Percentiles rank a stretch among this genome's conserved stretches.
Evolutionary conservation across 2,329 filamentous ascomycete genomes (phyloP).

Genomic region (Sarocladiaceae sp.): DNA sequence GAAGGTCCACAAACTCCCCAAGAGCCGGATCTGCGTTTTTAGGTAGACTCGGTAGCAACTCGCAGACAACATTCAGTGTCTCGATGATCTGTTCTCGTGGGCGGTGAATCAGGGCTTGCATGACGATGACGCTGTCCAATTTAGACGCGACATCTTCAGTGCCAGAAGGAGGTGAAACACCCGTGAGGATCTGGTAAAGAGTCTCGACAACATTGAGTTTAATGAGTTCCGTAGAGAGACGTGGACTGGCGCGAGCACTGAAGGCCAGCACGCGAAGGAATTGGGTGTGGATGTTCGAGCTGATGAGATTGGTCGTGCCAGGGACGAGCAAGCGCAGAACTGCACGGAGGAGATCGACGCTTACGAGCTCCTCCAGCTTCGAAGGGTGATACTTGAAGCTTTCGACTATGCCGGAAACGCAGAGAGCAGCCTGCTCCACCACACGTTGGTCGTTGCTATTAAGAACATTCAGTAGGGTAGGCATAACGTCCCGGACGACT

Average conservation of each 20-base stretch:
- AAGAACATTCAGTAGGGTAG: slow-evolving; percentile 83
- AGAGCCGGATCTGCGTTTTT: slow-evolving; percentile 39
- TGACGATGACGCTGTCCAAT: slow-evolving; percentile 93
- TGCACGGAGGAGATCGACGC: slow-evolving; percentile 76
- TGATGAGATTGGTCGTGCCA: slow-evolving; percentile 91
- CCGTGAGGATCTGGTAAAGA: slow-evolving; percentile 92
- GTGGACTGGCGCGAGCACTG: slow-evolving; percentile 81
- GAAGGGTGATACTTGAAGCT: slow-evolving; percentile 86
- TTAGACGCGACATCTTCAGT: slow-evolving; percentile 74
- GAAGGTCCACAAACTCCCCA: slow-evolving; percentile 39
- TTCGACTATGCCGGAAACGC: slow-evolving; percentile 91
- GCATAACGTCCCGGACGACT: slow-evolving; percentile 93
- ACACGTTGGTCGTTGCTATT: slow-evolving; percentile 92
- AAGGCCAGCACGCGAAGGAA: slow-evolving; percentile 90
- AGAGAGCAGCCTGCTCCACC: slow-evolving; percentile 92
- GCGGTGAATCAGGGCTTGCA: slow-evolving; percentile 95
- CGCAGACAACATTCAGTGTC: slow-evolving; percentile 94
- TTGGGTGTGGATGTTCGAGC: slow-evolving; percentile 90
- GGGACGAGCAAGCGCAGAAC: slow-evolving; percentile 83
- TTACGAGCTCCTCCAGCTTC: slow-evolving; percentile 89
- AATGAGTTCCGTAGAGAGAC: slow-evolving; percentile 80
- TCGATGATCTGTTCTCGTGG: slow-evolving; percentile 95
- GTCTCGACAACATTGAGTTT: slow-evolving; percentile 98
- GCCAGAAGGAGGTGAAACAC: slow-evolving; percentile 81
- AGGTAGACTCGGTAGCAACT: slow-evolving; percentile 74